Conservation (phyloP, 2,329 filamentous ascomycete genomes). For the Septoria petroselini region DNA sequence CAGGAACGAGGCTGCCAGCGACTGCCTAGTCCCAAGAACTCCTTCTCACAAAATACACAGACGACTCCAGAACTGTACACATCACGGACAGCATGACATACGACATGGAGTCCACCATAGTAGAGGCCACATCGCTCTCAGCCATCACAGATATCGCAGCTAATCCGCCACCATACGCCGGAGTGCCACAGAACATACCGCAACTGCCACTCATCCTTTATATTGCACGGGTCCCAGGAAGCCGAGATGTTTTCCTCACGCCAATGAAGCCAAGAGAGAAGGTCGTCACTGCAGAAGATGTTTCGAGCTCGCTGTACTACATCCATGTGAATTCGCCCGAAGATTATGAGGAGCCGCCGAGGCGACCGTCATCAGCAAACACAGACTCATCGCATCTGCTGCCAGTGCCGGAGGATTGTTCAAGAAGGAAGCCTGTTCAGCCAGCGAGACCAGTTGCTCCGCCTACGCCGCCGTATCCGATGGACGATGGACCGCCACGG, state of each 20-base stretch:
- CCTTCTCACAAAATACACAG: background rate
- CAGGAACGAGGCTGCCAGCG: constrained; percentile 12
- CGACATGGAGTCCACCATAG: constrained; percentile 34
- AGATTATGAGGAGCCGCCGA: constrained; percentile 49
- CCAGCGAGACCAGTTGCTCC: constrained; percentile 21
- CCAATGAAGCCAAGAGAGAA: constrained; percentile 84
- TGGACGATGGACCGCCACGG: constrained; percentile 17
- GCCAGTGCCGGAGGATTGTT: constrained; percentile 18
- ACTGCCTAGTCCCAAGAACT: constrained; percentile 10
- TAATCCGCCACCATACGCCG: constrained; percentile 81
- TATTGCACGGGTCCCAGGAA: constrained; percentile 89
- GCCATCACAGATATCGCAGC: constrained; percentile 75
- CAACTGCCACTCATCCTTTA: constrained; percentile 78
- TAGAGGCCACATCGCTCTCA: constrained; percentile 82
- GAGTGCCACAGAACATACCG: constrained; percentile 66
- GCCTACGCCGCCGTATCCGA: constrained; percentile 25
- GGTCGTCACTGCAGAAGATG: constrained; percentile 82
- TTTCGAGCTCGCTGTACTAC: constrained; percentile 86
- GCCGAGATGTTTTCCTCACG: constrained; percentile 87
- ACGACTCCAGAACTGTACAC: background rate
- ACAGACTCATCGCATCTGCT: constrained; percentile 25
- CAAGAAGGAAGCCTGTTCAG: constrained; percentile 23
- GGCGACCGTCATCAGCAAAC: constrained; percentile 25
- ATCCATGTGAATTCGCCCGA: constrained; percentile 68
- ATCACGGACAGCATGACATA: constrained; percentile 26